Conservation (phyloP, 345 rosid genomes). For the thale cress (Arabidopsis thaliana) region TAIR10.1 NC_003075.7:14020501-14021000, state of each 20-base stretch:
- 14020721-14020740: not conserved
- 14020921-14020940: not conserved
- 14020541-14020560: not conserved
- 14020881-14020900: no score
- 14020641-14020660: not conserved
- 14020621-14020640: not conserved
- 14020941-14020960: not conserved
- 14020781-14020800: constrained; percentile 39
- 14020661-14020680: not conserved
- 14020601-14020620: not conserved
- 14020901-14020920: not conserved
- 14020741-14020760: not conserved
- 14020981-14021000: not conserved
- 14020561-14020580: not conserved
- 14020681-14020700: not conserved
- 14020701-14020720: not conserved
- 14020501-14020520: not conserved
- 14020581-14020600: not conserved
- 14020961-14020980: not conserved
- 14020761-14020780: not conserved
- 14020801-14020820: constrained; percentile 10
- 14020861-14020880: not conserved
- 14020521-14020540: not conserved
- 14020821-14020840: constrained; percentile 16
- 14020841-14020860: constrained; percentile 13